phyloP scores from a whole-genome alignment of 169 alveolate species.

The Theileria orientalis region DNA sequence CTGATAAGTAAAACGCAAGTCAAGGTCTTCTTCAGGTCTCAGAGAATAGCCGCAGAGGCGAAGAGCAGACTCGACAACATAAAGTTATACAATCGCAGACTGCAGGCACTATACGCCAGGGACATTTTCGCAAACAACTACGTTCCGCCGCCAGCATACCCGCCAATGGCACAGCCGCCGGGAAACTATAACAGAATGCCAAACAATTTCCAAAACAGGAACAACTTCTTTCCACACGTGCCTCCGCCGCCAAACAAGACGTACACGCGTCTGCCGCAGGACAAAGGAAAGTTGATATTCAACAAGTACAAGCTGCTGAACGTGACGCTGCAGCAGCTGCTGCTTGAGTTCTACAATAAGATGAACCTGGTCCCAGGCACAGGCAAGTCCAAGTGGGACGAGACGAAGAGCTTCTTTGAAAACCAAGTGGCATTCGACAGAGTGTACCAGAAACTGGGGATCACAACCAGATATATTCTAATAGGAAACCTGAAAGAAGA shows the following conservation, averaged over 20 bases:
- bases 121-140: constrained; percentile 1
- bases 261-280: background rate
- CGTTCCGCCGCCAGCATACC: constrained; percentile 9
- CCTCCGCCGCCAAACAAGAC: constrained; percentile 27
- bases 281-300: background rate
- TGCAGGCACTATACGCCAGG: constrained; percentile 42
- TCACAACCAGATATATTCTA: constrained; percentile 39
- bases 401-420: constrained; percentile 11
- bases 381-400: constrained; percentile 17
- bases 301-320: constrained; percentile 2
- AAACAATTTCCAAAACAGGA: too few species aligned
- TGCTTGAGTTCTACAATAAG: background rate
- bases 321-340: background rate
- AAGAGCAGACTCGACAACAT: constrained; percentile 23
- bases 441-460: constrained; percentile 27
- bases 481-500: constrained; percentile 33
- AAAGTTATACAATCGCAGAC: constrained; percentile 51
- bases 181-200: background rate
- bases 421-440: constrained; percentile 44
- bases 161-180: background rate
- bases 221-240: too few species aligned
- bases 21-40: constrained; percentile 44
- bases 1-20: constrained; percentile 12
- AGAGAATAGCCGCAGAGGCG: constrained; percentile 43
- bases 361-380: background rate